Percentiles rank a stretch among this genome's conserved stretches.
Conservation (phyloP, 106 monocot genomes). For the Acorus gramineus region DNA sequence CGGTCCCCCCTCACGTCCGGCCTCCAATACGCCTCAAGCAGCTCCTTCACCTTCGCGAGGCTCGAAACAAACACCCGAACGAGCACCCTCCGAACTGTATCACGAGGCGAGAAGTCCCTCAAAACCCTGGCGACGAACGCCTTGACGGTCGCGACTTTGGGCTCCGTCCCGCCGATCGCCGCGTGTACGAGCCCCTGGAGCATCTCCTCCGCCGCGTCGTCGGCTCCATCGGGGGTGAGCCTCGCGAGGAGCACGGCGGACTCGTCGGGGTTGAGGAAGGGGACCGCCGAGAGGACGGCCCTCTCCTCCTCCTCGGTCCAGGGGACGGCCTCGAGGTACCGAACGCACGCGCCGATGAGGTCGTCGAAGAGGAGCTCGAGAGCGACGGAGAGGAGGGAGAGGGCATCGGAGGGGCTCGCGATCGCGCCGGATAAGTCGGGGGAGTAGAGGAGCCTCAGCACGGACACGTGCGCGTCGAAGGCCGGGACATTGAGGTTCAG, state of each 20-base stretch:
- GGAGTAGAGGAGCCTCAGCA: constrained; percentile 71
- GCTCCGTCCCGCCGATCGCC: constrained; percentile 45
- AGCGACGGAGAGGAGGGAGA: constrained; percentile 63
- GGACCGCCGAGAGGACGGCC: constrained; percentile 31
- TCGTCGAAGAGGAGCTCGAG: constrained; percentile 84
- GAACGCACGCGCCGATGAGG: constrained; percentile 47
- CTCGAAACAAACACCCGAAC: constrained; percentile 45
- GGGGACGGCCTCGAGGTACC: constrained; percentile 83
- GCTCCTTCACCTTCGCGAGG: constrained; percentile 53
- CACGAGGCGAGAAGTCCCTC: constrained; percentile 40
- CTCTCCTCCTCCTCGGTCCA: constrained; percentile 85
- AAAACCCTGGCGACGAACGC: constrained; percentile 66
- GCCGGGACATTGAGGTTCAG: constrained; percentile 24
- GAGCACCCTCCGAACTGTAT: constrained; percentile 45
- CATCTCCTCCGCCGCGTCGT: constrained; percentile 58
- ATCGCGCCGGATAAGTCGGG: constrained; percentile 44
- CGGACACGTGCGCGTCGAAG: constrained; percentile 61
- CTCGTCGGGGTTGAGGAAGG: constrained; percentile 46
- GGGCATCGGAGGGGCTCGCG: constrained; percentile 50
- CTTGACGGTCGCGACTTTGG: constrained; percentile 59
- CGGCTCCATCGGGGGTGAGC: constrained; percentile 10
- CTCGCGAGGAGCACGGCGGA: constrained; percentile 52
- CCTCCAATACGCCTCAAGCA: constrained; percentile 70
- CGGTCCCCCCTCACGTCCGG: constrained; percentile 73
- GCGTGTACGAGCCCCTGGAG: constrained; percentile 44